phyloP scores from a whole-genome alignment of 2,329 filamentous ascomycete genomes.

The Aplosporella prunicola region DNA sequence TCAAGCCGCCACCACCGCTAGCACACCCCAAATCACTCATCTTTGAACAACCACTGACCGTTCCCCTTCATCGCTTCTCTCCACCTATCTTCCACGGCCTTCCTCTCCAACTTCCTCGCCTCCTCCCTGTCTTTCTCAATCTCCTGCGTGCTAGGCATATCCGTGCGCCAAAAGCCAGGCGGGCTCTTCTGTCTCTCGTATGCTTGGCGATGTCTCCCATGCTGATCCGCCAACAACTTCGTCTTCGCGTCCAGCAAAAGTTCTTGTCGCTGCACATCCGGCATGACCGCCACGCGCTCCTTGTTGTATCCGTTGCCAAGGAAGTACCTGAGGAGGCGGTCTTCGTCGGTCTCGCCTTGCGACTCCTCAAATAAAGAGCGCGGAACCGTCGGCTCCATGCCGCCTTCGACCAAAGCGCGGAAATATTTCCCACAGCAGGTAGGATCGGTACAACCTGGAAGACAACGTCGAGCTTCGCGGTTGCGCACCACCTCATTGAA shows the following conservation, averaged over 20 bases:
- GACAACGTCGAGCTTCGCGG: slow-evolving; percentile 56
- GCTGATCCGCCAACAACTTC: slow-evolving; percentile 60
- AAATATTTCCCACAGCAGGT: slow-evolving; percentile 70
- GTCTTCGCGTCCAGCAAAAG: slow-evolving; percentile 68
- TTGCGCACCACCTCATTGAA: slow-evolving; percentile 66
- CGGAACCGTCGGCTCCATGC: slow-evolving; percentile 9
- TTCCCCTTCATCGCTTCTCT: slow-evolving; percentile 69
- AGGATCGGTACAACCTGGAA: slow-evolving; percentile 64
- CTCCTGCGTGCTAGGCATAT: slow-evolving; percentile 86
- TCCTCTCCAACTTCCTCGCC: slow-evolving; percentile 53
- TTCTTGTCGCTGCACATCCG: slow-evolving; percentile 50
- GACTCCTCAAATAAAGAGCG: slow-evolving; percentile 5
- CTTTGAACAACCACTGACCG: slow-evolving; percentile 71
- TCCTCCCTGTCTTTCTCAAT: slow-evolving; percentile 54
- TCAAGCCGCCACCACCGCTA: too few relatives aligned
- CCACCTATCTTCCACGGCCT: slow-evolving; percentile 62
- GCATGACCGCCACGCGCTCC: slow-evolving; percentile 39
- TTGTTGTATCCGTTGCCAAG: slow-evolving; percentile 37
- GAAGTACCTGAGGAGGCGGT: slow-evolving; percentile 43
- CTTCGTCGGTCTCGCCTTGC: slow-evolving; percentile 23
- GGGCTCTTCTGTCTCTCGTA: slow-evolving; percentile 65
- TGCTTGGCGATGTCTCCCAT: slow-evolving; percentile 67
- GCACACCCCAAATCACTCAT: too few relatives aligned
- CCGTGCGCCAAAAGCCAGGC: slow-evolving; percentile 81
- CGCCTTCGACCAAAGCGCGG: slow-evolving; percentile 49